These are phyloP conservation scores for Pittosporum tobira DNA, from an alignment of 129 eudicot genomes.

Conservation along the genomic window DNA sequence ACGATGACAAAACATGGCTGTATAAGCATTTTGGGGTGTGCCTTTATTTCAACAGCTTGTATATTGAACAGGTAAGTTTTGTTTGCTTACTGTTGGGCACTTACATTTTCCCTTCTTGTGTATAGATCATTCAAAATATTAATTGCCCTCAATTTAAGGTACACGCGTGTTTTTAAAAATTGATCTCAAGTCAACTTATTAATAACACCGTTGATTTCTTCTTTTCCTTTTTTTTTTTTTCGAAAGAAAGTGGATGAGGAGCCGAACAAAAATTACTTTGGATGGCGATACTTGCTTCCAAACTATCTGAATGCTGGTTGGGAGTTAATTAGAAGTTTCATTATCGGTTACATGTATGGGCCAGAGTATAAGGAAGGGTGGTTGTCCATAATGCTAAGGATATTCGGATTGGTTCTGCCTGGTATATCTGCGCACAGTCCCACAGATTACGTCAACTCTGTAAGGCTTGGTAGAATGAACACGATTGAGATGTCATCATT, in stretches of 20 bases:
- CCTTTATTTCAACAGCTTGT: conserved; percentile 74
- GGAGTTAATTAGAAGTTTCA: conserved; percentile 70
- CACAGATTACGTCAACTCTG: conserved; percentile 63
- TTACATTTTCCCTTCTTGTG: too few species aligned
- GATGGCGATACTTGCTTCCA: conserved; percentile 51
- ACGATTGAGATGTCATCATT: conserved; percentile 17
- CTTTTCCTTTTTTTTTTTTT: conserved; percentile 5
- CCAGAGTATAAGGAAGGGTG: conserved; percentile 61
- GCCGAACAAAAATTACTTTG: conserved; percentile 73
- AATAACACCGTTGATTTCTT: not conserved
- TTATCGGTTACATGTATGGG: conserved; percentile 45
- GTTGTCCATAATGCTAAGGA: conserved; percentile 49
- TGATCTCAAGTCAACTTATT: too few species aligned
- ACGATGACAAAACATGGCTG: conserved; percentile 77
- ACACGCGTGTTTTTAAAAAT: too few species aligned
- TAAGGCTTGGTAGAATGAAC: conserved; percentile 55
- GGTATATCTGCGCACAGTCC: conserved; percentile 91
- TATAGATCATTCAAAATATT: too few species aligned
- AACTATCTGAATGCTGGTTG: conserved; percentile 66
- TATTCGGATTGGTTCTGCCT: conserved; percentile 60
- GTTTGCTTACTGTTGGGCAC: too few species aligned
- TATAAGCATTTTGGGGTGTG: conserved; percentile 89
- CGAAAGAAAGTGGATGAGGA: conserved; percentile 74
- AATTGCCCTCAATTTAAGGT: too few species aligned
- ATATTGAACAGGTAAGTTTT: conserved; percentile 41